A percentile compares a stretch with the other conserved stretches of the same genome.
Evolutionary conservation across 169 alveolate species (phyloP).

Genomic region (Plasmodium billcollinsi): DNA sequence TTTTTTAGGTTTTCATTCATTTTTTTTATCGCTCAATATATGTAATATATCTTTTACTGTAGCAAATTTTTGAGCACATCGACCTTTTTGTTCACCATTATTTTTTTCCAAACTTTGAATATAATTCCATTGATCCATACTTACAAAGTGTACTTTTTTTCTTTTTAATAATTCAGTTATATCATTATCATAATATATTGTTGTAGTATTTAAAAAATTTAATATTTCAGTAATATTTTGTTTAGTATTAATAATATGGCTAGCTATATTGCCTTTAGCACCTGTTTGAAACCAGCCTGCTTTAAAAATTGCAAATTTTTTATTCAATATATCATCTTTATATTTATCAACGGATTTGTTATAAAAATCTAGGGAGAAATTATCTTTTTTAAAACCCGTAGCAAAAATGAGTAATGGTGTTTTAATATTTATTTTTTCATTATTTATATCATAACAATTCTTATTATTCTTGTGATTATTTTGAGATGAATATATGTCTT

Average conservation of each 20-base stretch:
- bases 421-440: constrained; percentile 2
- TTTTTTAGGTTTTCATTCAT: neutral
- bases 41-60: constrained; percentile 17
- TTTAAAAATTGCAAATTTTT: constrained; percentile 40
- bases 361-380: constrained; percentile 35
- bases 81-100: constrained; percentile 7
- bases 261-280: constrained; percentile 73
- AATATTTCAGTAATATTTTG: constrained; percentile 8
- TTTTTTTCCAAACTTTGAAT: constrained; percentile 30
- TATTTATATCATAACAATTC: no score
- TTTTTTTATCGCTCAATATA: constrained; percentile 5
- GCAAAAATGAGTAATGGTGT: constrained; percentile 64
- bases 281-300: constrained; percentile 73
- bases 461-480: neutral
- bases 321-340: constrained; percentile 25
- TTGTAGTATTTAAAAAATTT: constrained; percentile 41
- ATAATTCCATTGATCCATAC: constrained; percentile 57
- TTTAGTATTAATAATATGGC: constrained; percentile 42
- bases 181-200: constrained; percentile 39
- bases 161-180: constrained; percentile 25
- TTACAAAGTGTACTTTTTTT: constrained; percentile 29
- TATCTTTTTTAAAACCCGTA: constrained; percentile 66
- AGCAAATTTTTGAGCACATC: constrained; percentile 27
- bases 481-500: constrained; percentile 8
- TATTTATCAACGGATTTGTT: constrained; percentile 34